Base-by-base conservation (phyloP, 2,329 filamentous ascomycete species). In the Waltergamsia citrina region DNA sequence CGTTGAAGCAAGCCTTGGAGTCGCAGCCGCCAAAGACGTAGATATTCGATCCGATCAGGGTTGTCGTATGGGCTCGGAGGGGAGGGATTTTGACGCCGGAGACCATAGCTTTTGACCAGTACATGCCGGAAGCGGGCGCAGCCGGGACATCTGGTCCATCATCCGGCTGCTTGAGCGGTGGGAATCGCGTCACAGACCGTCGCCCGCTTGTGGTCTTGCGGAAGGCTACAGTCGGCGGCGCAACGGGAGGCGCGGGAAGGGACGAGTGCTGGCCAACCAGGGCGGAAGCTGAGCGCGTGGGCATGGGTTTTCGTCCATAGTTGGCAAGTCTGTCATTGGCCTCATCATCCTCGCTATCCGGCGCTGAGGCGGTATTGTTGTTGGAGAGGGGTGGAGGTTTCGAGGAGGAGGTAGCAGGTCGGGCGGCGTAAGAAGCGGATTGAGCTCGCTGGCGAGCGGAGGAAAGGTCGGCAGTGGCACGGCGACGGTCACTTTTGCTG, bases 21-120 rank as follows among this genome's bases (percentile, higher is more conserved):
- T 82, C 77, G 54, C 78, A 82, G 9, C 78, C 78, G 18, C 78
- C 78, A 50, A 83, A 83, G 15, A 82, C 65, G 50, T 72, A 82
- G 36, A 83, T 65, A 45, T 75, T 81, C 35, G 73, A 79, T 8
- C 77, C 78, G 27, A 82, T 63, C 21, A 81, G 59, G 15, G 78
- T 80, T 21, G 73, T 74, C 29, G 78, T 81, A 53, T 83, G 78
- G 12, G 78, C 78, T 36, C 78, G 69, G 38, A 82, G 56, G 17
- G 72, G 67, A 12, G 73, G 71, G 47, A 78, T 75, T 25, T 74
- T 60, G 18, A 66, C 60, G 18, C 78, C 78, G 3, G 77, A 81
- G n/a, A 73, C 65, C 7, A 71, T 72, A 8, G 78, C 77, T 23
- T 65, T 68, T 34, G 75, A 80, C 77, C 78, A 82, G 59, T 83